A percentile compares a stretch with the other conserved stretches of the same genome.
Conservation (phyloP, 495 filamentous ascomycete genomes). For the Trichoderma reesei region DNA sequence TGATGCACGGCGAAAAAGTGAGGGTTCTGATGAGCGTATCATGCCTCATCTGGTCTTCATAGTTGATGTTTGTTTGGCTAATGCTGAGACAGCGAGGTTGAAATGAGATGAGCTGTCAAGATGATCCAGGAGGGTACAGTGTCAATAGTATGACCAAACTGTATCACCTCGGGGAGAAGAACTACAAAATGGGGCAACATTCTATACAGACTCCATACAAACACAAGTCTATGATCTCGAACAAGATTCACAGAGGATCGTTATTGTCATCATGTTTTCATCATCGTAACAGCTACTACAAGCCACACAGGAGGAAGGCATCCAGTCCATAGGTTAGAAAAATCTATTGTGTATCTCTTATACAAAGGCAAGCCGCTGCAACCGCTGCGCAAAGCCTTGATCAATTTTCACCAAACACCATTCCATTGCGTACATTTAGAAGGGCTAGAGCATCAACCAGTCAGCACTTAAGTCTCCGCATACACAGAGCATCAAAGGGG, state of each 20-base stretch:
- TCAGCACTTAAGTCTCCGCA: conserved; percentile 6
- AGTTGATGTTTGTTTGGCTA: background rate
- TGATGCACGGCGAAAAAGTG: background rate
- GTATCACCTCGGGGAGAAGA: background rate
- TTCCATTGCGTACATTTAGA: conserved; percentile 24
- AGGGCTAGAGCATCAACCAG: conserved; percentile 26
- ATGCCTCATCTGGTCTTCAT: background rate
- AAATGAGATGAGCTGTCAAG: conserved; percentile 7
- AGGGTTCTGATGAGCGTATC: background rate
- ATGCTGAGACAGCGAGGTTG: background rate
- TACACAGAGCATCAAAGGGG: background rate
- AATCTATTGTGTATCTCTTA: conserved; percentile 12
- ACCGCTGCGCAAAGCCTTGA: conserved; percentile 18
- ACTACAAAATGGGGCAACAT: background rate
- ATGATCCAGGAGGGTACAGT: background rate
- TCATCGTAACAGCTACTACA: too few relatives aligned
- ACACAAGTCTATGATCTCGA: background rate
- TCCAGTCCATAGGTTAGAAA: background rate
- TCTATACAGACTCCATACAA: background rate
- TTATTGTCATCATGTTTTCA: background rate
- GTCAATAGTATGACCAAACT: background rate
- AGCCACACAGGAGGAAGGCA: background rate
- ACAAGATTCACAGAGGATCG: too few relatives aligned
- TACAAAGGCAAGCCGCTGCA: conserved; percentile 5
- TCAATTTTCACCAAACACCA: conserved; percentile 4